Percentiles rank a stretch among this genome's conserved stretches.
Conservation (phyloP, 164 flowering plant species). For the Brasenia schreberi region DNA sequence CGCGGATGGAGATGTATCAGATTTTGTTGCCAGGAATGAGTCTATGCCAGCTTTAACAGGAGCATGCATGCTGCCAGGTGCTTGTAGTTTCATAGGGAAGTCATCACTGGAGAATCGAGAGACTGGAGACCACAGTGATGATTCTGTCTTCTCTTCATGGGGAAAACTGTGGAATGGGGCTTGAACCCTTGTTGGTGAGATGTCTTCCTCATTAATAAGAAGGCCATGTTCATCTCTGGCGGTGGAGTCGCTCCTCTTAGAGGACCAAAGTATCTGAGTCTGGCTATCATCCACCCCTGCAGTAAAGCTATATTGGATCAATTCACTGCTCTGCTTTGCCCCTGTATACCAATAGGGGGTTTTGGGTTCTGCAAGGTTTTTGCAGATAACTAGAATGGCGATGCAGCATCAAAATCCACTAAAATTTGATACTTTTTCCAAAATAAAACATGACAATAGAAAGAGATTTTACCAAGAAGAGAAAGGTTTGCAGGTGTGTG, state of each 20-base stretch:
- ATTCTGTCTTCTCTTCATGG: not conserved
- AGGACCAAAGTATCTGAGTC: not conserved
- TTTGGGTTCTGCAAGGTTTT: slow-evolving; percentile 19
- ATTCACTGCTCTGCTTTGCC: not conserved
- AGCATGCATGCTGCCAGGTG: not conserved
- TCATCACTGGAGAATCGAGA: not conserved
- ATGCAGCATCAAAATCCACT: not conserved
- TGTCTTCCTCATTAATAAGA: not conserved
- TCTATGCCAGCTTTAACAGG: not conserved
- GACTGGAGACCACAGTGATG: not conserved
- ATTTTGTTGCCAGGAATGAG: not conserved
- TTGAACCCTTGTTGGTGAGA: not conserved
- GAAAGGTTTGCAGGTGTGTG: not conserved
- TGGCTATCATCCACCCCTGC: not conserved
- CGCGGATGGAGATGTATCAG: not conserved
- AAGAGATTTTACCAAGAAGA: not conserved
- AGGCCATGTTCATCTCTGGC: not conserved
- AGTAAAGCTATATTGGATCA: not conserved
- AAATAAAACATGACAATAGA: not conserved
- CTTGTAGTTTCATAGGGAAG: not conserved
- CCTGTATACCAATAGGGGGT: slow-evolving; percentile 34
- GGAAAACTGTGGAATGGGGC: not conserved
- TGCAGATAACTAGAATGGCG: not conserved
- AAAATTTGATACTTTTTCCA: not conserved
- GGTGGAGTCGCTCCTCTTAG: not conserved